phyloP scores from a whole-genome alignment of 139 green algal species.

The Chlorella vulgaris region DNA sequence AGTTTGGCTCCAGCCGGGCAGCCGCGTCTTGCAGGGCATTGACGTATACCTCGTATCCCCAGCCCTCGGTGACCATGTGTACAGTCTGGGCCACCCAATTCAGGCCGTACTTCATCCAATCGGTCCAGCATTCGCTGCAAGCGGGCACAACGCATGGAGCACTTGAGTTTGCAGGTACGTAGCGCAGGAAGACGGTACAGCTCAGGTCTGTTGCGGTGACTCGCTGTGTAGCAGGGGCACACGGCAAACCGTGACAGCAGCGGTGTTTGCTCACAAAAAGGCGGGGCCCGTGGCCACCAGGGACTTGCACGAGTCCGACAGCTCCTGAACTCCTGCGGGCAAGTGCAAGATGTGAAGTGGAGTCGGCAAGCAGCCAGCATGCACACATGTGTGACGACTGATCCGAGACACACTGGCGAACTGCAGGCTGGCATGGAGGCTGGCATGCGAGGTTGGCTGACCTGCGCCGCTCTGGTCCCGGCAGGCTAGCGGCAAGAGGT shows the following conservation, averaged over 20 bases:
- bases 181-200: not conserved
- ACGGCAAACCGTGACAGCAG: no score
- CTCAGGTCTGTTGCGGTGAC: not conserved
- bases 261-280: not conserved
- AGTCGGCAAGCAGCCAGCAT: no score
- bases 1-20: no score
- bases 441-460: not conserved
- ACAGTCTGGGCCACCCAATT: not conserved
- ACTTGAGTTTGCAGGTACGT: not conserved
- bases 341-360: no score
- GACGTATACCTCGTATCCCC: no score
- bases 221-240: not conserved
- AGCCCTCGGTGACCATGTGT: not conserved
- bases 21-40: no score
- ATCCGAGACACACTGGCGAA: no score
- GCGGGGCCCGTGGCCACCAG: not conserved
- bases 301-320: not conserved
- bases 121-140: not conserved
- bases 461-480: conserved; percentile 4
- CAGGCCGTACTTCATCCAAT: conserved; percentile 1
- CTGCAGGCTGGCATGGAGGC: no score
- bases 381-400: not conserved
- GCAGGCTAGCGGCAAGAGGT: conserved; percentile 2
- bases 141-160: not conserved
- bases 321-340: not conserved